Percentiles rank a stretch among this genome's conserved stretches.
These are phyloP conservation scores for Stachybotrys elegans DNA, from an alignment of 2,329 filamentous ascomycete genomes.

Conservation along the genomic window DNA sequence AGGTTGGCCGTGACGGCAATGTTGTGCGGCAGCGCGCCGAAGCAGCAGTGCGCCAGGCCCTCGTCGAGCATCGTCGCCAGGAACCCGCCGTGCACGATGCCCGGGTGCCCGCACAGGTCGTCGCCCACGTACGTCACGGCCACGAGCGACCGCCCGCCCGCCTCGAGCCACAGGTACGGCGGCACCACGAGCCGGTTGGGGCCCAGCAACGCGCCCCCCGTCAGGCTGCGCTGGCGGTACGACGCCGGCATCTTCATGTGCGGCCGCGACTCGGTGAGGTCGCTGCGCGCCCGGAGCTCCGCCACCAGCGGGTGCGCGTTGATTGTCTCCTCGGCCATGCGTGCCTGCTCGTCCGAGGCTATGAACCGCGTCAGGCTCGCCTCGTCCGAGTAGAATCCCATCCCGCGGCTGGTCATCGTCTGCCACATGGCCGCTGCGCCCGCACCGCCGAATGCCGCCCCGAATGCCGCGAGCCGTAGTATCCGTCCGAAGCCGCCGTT, in stretches of 20 bases:
- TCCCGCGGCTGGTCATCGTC: conserved; percentile 25
- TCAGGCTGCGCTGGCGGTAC: conserved; percentile 71
- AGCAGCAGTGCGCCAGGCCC: conserved; percentile 81
- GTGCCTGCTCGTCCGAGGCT: conserved; percentile 47
- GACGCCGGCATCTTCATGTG: conserved; percentile 77
- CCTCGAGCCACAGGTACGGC: conserved; percentile 71
- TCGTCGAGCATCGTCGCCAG: conserved; percentile 93
- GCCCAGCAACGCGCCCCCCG: conserved; percentile 72
- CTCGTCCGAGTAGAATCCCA: conserved; percentile 51
- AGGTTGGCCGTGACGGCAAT: conserved; percentile 83
- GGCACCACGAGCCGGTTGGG: conserved; percentile 74
- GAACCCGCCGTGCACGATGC: conserved; percentile 84
- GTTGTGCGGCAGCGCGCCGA: conserved; percentile 80
- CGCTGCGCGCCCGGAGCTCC: conserved; percentile 61
- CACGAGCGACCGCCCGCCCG: conserved; percentile 63
- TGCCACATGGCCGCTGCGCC: conserved; percentile 32
- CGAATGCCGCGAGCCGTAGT: conserved; percentile 20
- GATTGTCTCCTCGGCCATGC: conserved; percentile 67
- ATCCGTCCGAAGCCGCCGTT: conserved; percentile 16
- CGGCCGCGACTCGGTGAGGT: conserved; percentile 72
- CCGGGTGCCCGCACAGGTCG: conserved; percentile 82
- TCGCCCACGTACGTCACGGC: conserved; percentile 72
- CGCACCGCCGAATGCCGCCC: conserved; percentile 21
- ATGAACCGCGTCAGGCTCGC: conserved; percentile 66
- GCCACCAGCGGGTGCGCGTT: conserved; percentile 67